Conservation (phyloP, 768 basidiomycete species). For the Leccinum pellstonianum region DNA sequence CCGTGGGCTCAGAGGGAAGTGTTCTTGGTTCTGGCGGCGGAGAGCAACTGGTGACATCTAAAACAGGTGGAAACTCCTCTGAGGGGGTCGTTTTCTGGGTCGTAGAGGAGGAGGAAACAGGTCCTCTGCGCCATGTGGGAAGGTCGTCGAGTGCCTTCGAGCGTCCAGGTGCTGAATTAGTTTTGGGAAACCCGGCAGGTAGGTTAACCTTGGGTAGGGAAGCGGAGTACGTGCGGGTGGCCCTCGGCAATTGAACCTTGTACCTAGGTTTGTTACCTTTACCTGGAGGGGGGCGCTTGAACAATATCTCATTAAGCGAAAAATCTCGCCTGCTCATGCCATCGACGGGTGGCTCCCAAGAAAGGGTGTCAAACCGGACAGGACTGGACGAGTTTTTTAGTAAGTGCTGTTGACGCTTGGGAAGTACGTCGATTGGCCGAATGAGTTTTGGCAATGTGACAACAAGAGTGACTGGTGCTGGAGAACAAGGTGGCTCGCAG, state of each 20-base stretch:
- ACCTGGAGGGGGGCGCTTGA: conserved; percentile 41
- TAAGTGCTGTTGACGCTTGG: conserved; percentile 46
- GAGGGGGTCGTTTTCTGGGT: conserved; percentile 6
- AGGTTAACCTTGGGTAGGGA: conserved; percentile 40
- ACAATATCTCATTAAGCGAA: conserved; percentile 64
- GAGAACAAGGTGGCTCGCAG: conserved; percentile 48
- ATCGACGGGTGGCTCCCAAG: conserved; percentile 69
- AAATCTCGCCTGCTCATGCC: conserved; percentile 62
- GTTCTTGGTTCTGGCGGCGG: conserved; percentile 53
- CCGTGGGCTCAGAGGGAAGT: conserved; percentile 27
- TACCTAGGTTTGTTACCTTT: conserved; percentile 36
- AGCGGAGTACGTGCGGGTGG: conserved; percentile 3
- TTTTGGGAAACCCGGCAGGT: conserved; percentile 30
- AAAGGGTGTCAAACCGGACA: conserved; percentile 62
- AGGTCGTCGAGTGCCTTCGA: conserved; percentile 36
- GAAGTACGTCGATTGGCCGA: conserved; percentile 42
- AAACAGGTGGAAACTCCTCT: conserved; percentile 22
- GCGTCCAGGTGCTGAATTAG: conserved; percentile 20
- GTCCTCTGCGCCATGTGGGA: conserved; percentile 41
- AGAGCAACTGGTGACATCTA: conserved; percentile 64
- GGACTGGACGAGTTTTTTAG: conserved; percentile 39
- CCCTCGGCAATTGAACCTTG: conserved; percentile 37
- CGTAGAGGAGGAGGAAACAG: conserved; percentile 19
- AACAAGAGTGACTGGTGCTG: conserved; percentile 38
- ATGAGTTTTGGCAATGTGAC: conserved; percentile 51